Conservation (phyloP, 306 rosid genomes). For the Cicer cuneatum region DNA sequence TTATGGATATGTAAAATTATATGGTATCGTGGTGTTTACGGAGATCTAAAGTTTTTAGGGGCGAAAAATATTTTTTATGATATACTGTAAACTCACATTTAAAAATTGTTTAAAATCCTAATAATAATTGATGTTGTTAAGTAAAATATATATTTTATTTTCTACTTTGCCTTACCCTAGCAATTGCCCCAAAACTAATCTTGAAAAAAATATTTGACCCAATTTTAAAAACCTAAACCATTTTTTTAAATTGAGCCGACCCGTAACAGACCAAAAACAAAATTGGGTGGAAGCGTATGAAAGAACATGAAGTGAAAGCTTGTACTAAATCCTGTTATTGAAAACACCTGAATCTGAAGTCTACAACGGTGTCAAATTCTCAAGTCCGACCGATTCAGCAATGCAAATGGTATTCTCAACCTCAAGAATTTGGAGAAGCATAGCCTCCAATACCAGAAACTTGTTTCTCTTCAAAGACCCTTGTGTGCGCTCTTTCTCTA, state of each 20-base stretch:
- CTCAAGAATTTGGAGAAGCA: conserved; percentile 48
- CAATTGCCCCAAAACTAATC: neutral
- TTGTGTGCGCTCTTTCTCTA: neutral
- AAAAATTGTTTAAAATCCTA: too few relatives aligned
- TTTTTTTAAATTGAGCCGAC: neutral
- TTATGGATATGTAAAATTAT: too few relatives aligned
- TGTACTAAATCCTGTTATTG: neutral
- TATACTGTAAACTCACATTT: too few relatives aligned
- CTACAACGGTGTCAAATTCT: too few relatives aligned
- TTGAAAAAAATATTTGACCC: neutral
- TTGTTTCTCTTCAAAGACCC: conserved; percentile 33
- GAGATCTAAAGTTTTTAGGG: too few relatives aligned
- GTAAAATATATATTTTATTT: too few relatives aligned
- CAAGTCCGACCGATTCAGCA: neutral
- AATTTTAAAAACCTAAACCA: neutral
- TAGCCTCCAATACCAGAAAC: conserved; percentile 36
- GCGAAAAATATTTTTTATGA: too few relatives aligned
- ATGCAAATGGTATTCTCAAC: conserved; percentile 56
- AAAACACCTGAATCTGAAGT: too few relatives aligned
- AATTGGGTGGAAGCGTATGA: neutral
- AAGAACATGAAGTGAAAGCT: neutral
- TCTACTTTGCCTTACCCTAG: too few relatives aligned
- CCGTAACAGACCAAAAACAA: neutral
- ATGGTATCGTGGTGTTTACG: too few relatives aligned
- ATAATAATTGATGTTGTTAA: too few relatives aligned